Conservation (phyloP, 225 moss, liverwort and hornwort genomes). For the Bryum argenteum region DNA sequence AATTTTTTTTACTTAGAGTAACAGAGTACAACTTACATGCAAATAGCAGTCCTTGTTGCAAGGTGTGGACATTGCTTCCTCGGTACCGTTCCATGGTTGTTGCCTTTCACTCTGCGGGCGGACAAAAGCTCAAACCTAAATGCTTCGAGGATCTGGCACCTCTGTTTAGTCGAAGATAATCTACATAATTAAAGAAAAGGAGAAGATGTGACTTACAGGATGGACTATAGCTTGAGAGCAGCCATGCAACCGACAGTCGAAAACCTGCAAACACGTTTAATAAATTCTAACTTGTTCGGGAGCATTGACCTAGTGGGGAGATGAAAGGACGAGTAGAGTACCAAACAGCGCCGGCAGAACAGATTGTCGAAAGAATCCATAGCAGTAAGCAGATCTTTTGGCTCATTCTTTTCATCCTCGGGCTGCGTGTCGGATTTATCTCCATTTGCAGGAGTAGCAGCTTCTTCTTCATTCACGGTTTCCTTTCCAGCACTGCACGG, state of each 20-base stretch:
- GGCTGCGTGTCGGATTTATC: not conserved
- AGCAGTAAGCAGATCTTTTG: conserved; percentile 84
- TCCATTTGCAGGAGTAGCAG: conserved; percentile 12
- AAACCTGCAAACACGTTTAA: conserved; percentile 61
- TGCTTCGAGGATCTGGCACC: not conserved
- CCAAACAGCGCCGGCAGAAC: conserved; percentile 95
- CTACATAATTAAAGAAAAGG: not conserved
- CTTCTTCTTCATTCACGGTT: conserved; percentile 41
- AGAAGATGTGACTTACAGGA: conserved; percentile 65
- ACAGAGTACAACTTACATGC: conserved; percentile 39
- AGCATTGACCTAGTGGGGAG: too few species aligned
- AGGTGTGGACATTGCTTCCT: conserved; percentile 42
- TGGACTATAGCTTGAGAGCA: conserved; percentile 97
- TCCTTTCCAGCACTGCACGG: conserved; percentile 30
- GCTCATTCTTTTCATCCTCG: conserved; percentile 70
- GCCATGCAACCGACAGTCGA: conserved; percentile 94
- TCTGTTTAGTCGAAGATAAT: not conserved
- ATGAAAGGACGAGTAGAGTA: conserved; percentile 28
- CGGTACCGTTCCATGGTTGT: conserved; percentile 50
- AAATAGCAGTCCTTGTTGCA: conserved; percentile 67
- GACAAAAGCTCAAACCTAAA: conserved; percentile 4
- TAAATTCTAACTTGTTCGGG: not conserved
- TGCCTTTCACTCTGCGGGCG: conserved; percentile 85
- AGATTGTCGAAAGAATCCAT: conserved; percentile 98
- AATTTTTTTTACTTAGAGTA: not conserved